Conservation (phyloP, 805 yeast species). For the Candida vartiovaarae region DNA sequence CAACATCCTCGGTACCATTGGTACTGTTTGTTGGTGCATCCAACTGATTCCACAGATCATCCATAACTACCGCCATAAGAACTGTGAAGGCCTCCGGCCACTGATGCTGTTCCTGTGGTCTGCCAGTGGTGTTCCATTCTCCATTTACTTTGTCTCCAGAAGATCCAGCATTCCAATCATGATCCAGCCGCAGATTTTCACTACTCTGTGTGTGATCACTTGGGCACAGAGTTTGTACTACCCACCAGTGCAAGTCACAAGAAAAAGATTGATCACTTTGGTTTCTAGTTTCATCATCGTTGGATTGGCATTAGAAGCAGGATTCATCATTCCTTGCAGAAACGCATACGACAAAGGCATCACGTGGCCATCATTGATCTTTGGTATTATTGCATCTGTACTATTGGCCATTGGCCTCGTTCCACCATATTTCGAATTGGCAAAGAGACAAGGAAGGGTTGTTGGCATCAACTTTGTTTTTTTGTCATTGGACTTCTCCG, state of each 20-base stretch:
- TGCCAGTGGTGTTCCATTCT: constrained; percentile 70
- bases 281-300: constrained; percentile 34
- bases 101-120: constrained; percentile 87
- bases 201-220: constrained; percentile 56
- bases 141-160: constrained; percentile 69
- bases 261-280: constrained; percentile 32
- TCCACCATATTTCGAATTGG: constrained; percentile 85
- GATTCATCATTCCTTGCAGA: constrained; percentile 63
- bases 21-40: constrained; percentile 89
- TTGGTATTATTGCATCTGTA: constrained; percentile 78
- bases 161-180: constrained; percentile 73
- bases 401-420: constrained; percentile 70
- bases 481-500: constrained; percentile 65
- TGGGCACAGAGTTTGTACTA: constrained; percentile 65
- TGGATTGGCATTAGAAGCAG: constrained; percentile 53
- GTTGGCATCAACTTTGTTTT: constrained; percentile 86
- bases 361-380: constrained; percentile 72
- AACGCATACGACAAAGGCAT: constrained; percentile 44
- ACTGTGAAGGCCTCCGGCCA: constrained; percentile 84
- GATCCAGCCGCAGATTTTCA: constrained; percentile 85
- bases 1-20: constrained; percentile 76
- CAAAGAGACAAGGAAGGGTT: constrained; percentile 75
- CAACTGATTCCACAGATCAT: constrained; percentile 84
- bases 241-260: constrained; percentile 54
- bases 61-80: constrained; percentile 64